phyloP scores from a whole-genome alignment of 1,139 yeast genomes.

The Protomyces lactucae-debilis region DNA sequence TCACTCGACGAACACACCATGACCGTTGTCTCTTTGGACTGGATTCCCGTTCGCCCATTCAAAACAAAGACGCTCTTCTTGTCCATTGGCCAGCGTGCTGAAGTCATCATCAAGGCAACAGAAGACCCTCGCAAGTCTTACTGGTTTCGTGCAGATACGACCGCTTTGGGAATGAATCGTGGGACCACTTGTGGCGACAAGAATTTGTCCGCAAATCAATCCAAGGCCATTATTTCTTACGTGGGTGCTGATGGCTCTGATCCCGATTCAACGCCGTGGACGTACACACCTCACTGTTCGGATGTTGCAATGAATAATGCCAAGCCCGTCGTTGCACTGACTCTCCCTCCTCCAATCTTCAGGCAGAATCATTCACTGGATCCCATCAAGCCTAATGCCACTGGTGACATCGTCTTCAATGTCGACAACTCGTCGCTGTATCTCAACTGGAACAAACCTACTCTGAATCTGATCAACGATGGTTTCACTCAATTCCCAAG shows the following conservation, averaged over 20 bases:
- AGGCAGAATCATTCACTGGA: not conserved
- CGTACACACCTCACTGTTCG: not conserved
- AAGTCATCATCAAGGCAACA: slow-evolving; percentile 46
- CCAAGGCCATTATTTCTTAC: not conserved
- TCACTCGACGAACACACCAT: slow-evolving; percentile 35
- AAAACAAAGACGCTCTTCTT: slow-evolving; percentile 25
- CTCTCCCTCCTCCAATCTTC: not conserved
- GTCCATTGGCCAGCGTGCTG: slow-evolving; percentile 61
- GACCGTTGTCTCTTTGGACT: slow-evolving; percentile 36
- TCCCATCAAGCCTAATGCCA: not conserved
- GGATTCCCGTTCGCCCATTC: slow-evolving; percentile 26
- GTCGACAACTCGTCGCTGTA: not conserved
- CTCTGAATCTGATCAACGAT: not conserved
- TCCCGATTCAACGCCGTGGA: not conserved
- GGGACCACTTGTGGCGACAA: not conserved
- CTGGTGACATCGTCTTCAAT: not conserved
- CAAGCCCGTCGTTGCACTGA: not conserved
- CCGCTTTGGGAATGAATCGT: not conserved
- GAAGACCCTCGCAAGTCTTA: not conserved
- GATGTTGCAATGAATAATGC: not conserved
- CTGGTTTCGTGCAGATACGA: not conserved
- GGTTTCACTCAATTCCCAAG: not conserved
- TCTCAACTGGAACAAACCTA: not conserved
- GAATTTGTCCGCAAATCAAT: not conserved
- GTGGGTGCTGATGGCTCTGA: not conserved